A percentile compares a stretch with the other conserved stretches of the same genome.
Conservation (phyloP, 2,329 filamentous ascomycete species). For the Diaporthe longicolla region DNA sequence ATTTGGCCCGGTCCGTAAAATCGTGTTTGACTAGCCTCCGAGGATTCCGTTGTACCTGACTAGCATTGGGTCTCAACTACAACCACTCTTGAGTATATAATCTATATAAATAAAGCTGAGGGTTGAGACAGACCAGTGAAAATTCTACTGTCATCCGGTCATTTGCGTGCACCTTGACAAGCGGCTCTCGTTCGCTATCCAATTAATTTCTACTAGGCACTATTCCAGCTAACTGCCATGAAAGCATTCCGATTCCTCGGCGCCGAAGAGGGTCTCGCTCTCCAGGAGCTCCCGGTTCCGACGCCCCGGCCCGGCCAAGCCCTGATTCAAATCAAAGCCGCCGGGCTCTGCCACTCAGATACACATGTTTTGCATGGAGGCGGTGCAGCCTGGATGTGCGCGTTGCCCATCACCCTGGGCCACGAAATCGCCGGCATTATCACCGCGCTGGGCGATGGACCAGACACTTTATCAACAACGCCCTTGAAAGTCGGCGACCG, state of each 20-base stretch:
- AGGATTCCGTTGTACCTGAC: background rate
- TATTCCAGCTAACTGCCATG: background rate
- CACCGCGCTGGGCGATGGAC: background rate
- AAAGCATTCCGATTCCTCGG: conserved; percentile 13
- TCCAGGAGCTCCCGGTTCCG: conserved; percentile 29
- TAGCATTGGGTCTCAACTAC: background rate
- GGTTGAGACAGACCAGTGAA: too few relatives aligned
- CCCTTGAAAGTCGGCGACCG: background rate
- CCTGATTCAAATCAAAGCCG: conserved; percentile 39
- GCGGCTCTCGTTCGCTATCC: too few relatives aligned
- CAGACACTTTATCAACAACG: background rate
- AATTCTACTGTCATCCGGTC: background rate
- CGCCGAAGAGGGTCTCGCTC: background rate
- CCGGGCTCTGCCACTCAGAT: conserved; percentile 43
- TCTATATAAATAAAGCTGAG: background rate
- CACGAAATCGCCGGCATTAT: conserved; percentile 3
- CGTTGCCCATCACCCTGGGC: background rate
- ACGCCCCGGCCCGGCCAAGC: conserved; percentile 21
- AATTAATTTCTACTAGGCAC: too few relatives aligned
- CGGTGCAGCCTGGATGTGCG: conserved; percentile 17
- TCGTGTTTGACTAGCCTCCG: background rate
- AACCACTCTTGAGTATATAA: background rate
- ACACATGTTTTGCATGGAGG: conserved; percentile 17
- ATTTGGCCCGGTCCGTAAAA: too few relatives aligned
- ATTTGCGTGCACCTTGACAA: background rate